Base-by-base conservation (phyloP, 805 yeast genomes). In the Saturnispora serradocipensis region DNA sequence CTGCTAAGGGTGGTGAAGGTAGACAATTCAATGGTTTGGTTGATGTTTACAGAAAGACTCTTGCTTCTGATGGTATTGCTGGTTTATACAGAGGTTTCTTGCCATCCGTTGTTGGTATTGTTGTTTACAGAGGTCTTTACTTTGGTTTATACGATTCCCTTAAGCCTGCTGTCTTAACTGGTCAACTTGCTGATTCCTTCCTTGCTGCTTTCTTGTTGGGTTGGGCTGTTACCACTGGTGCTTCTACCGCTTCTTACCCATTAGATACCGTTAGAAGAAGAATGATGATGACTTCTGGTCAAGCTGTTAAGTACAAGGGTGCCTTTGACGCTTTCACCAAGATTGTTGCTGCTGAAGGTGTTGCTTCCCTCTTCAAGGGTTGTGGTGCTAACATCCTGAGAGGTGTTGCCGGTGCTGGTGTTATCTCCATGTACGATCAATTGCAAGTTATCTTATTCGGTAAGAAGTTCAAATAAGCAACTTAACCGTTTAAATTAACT, bases 391-490 rank as follows among this genome's bases (percentile, higher is more conserved):
- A 89, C 93, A 89, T 89, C 83, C 82, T 89, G 77, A 89, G 97
- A 86, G 97, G 97, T 88, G 96, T 89, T 72, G 97, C 97, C 76
- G 96, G 96, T 84, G 97, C 97, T 72, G 96, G 96, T 87, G 97
- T 90, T 68, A 88, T 89, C 75, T 89, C 97, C 80, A 70, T 90
- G 82, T 89, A 90, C 81, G 97, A 90, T 77, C 96, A 89, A 80
- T 80, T 89, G 74, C 97, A 89, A 80, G 75, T 89, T 77, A 83
- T 89, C 82, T 54, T 90, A 67, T 88, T 89, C 76, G 97, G 97
- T 77, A 88, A 89, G 88, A 88, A 88, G 78, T 89, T 88, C 83
- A 76, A 83, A 77, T 79, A 75, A 72, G 60, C 64, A 54, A 55
- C 34, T 60, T 65, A 43, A 56, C 50, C 45, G 28, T 28, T 39